Evolutionary conservation across 768 basidiomycete genomes (phyloP).

Genomic region (Leccinum incarnatum): DNA sequence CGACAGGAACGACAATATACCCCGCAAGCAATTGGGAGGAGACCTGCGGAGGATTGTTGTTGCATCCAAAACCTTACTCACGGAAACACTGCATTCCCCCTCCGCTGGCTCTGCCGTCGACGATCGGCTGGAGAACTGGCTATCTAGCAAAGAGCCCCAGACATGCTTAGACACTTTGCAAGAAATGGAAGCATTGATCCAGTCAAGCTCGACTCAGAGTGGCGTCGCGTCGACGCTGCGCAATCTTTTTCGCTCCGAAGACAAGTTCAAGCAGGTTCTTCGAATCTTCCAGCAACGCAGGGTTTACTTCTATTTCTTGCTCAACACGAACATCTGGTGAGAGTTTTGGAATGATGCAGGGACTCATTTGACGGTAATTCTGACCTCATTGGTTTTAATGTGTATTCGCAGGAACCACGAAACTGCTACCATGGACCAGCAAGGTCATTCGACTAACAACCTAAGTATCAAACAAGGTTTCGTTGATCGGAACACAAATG

Average conservation of each 20-base stretch:
- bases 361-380: background rate
- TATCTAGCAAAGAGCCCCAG: background rate
- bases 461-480: background rate
- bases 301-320: background rate
- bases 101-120: background rate
- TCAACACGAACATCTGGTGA: background rate
- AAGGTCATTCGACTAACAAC: background rate
- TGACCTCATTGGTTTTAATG: background rate
- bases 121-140: background rate
- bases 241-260: background rate
- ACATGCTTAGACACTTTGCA: background rate
- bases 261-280: background rate
- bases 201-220: background rate
- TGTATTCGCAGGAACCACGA: background rate
- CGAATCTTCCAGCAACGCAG: background rate
- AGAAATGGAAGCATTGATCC: background rate
- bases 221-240: background rate
- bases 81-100: background rate
- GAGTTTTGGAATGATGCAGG: background rate
- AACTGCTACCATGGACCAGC: background rate
- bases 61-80: background rate
- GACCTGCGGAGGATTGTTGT: background rate
- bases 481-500: background rate
- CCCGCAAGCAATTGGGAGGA: background rate
- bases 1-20: background rate